These are phyloP conservation scores for Microstegium vimineum DNA, from an alignment of 176 grass and related monocot species.

Conservation along the genomic window DNA sequence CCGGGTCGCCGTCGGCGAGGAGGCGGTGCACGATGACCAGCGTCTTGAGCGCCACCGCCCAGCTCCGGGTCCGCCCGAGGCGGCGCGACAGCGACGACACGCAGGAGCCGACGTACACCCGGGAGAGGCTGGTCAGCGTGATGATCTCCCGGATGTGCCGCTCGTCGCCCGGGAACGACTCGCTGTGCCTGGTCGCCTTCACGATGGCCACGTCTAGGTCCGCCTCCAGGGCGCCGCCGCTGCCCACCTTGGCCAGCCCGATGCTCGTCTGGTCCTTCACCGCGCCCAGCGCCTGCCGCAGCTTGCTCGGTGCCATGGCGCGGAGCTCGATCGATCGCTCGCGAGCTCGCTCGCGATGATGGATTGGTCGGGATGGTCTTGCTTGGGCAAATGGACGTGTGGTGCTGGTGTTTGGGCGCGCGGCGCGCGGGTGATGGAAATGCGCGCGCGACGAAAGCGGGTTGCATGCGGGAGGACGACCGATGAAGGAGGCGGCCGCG, in stretches of 20 bases:
- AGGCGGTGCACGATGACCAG: slow-evolving; percentile 81
- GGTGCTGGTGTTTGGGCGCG: slow-evolving; percentile 7
- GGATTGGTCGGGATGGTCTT: background rate
- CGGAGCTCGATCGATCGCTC: background rate
- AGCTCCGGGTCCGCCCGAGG: slow-evolving; percentile 59
- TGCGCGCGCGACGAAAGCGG: slow-evolving; percentile 23
- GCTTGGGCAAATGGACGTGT: background rate
- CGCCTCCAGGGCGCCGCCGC: slow-evolving; percentile 37
- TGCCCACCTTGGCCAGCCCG: slow-evolving; percentile 63
- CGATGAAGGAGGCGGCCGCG: slow-evolving; percentile 22
- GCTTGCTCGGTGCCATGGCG: slow-evolving; percentile 70
- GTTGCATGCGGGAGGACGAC: slow-evolving; percentile 15
- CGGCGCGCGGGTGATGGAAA: background rate
- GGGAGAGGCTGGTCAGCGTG: slow-evolving; percentile 51
- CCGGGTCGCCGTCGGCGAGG: slow-evolving; percentile 54
- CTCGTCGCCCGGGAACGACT: slow-evolving; percentile 76
- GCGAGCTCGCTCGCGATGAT: background rate
- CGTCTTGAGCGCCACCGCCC: slow-evolving; percentile 86
- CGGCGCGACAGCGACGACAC: slow-evolving; percentile 57
- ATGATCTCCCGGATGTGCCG: slow-evolving; percentile 77
- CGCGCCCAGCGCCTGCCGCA: slow-evolving; percentile 70
- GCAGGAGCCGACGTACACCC: slow-evolving; percentile 44
- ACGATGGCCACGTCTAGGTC: slow-evolving; percentile 87
- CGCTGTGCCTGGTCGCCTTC: slow-evolving; percentile 75
- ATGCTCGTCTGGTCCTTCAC: slow-evolving; percentile 97